A percentile compares a stretch with the other conserved stretches of the same genome.
Conservation (phyloP, 2,329 filamentous ascomycete genomes). For the Aspergillus sergii region DNA sequence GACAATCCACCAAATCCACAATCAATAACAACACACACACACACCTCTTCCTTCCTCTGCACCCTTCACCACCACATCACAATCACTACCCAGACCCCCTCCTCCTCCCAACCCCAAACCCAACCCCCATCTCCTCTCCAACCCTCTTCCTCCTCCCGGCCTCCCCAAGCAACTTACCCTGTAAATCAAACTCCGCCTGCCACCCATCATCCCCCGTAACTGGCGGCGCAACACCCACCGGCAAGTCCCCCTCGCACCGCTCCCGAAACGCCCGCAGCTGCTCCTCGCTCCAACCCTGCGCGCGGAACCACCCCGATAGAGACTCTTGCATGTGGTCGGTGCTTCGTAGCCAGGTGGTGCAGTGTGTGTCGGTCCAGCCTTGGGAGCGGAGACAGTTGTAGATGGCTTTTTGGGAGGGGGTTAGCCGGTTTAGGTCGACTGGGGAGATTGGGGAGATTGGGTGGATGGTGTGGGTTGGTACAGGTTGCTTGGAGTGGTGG, state of each 20-base stretch:
- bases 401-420: not conserved
- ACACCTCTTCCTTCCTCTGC: too few relatives aligned
- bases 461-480: not conserved
- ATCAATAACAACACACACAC: too few relatives aligned
- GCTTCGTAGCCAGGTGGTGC: not conserved
- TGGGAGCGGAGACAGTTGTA: not conserved
- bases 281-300: not conserved
- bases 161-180: not conserved
- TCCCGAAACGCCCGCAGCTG: not conserved
- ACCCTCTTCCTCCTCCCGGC: not conserved
- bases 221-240: not conserved
- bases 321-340: not conserved
- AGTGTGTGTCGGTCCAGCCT: not conserved
- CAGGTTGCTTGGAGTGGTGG: not conserved
- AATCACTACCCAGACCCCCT: too few relatives aligned
- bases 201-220: not conserved
- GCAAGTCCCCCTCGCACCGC: not conserved
- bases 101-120: not conserved
- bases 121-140: not conserved
- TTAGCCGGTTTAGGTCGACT: not conserved
- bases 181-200: not conserved
- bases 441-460: not conserved
- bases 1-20: too few relatives aligned
- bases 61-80: too few relatives aligned
- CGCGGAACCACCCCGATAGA: not conserved